Base-by-base conservation (phyloP, 176 grass and related monocot species). In the Oryza australiensis region DNA sequence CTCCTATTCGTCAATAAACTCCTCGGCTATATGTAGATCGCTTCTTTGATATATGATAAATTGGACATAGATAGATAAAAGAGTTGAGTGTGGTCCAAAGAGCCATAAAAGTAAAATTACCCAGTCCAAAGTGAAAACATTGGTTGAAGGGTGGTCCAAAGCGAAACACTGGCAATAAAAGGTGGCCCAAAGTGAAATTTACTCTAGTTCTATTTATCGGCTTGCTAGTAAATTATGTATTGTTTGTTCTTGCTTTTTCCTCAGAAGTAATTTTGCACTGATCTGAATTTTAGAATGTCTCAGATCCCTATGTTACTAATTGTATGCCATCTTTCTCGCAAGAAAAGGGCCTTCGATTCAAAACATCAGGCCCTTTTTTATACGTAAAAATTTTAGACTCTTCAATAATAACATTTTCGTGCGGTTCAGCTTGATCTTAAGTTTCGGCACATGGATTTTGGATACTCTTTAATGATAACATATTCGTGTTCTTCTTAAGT, bases 231-330 rank as follows among this genome's bases (percentile, higher is more conserved):
- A 70, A 57, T 42, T 38, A 18, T 79, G 5, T 34, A 23, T 53
- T 32, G 60, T 30, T 33, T 67, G 3, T 1, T 43, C 76, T 66
- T 48, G 26, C 7, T 7, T 53, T 64, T 70, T 62, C 15, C 41
- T 86, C 22, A 29, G n/a, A 76, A 65, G n/a, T 72, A 59, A 69
- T 57, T 70, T 32, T 26, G 20, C 29, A 23, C 33, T 69, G 24
- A 26, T 80, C 84, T 74, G 5, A 46, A 65, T 64, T 85, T 79
- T 1, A 3, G 38, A 60, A 87, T 43, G 5, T 76, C 77, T 86
- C 18, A 60, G n/a, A 60, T 24, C 22, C 55, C 55, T 60, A 24
- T 60, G 55, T 60, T 24, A 9, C 55, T 55, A 55, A 22, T 55
- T 55, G 7, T 55, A 55, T 55, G 49, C 18, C 18, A 2, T 20